Percentiles rank a stretch among this genome's conserved stretches.
phyloP scores from a whole-genome alignment of 2,329 filamentous ascomycete genomes.

The Penicillium hesseltinei region DNA sequence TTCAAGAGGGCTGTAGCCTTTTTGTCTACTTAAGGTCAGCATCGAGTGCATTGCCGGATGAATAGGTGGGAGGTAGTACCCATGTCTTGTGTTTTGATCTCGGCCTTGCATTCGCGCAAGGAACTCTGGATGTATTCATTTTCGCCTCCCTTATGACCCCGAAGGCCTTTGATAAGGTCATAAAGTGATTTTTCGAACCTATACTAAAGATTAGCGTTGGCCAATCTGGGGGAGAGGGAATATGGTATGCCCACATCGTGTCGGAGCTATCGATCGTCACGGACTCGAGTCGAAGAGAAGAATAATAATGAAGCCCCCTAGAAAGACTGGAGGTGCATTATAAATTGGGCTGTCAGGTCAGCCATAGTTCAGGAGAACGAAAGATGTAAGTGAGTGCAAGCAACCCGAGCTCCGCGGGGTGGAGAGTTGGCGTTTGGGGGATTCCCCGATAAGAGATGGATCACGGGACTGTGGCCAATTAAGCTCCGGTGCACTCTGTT shows the following conservation, averaged over 20 bases:
- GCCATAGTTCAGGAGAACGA: neutral
- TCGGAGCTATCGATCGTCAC: neutral
- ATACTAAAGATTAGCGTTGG: neutral
- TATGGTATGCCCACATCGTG: slow-evolving; percentile 2
- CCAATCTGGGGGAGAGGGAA: neutral
- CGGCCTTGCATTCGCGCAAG: slow-evolving; percentile 89
- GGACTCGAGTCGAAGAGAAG: neutral
- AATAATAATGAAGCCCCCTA: neutral
- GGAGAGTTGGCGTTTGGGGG: neutral
- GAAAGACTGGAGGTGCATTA: neutral
- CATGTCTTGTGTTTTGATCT: slow-evolving; percentile 93
- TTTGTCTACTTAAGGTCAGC: slow-evolving; percentile 60
- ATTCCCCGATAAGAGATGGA: slow-evolving; percentile 23
- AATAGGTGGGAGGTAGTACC: slow-evolving; percentile 48
- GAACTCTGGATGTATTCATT: slow-evolving; percentile 92
- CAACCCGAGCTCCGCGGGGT: slow-evolving; percentile 10
- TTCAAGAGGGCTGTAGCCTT: slow-evolving; percentile 96
- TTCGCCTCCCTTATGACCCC: slow-evolving; percentile 93
- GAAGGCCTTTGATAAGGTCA: slow-evolving; percentile 94
- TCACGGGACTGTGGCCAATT: slow-evolving; percentile 21
- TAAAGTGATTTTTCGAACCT: slow-evolving; percentile 99
- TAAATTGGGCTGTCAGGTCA: neutral
- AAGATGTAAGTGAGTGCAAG: neutral
- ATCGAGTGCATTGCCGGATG: neutral
- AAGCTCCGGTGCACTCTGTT: slow-evolving; percentile 1